Evolutionary conservation across 2,329 filamentous ascomycete genomes (phyloP), one percentile per base, ranked within the genome.

Genomic region (Aspergillus pseudoterreus): DNA sequence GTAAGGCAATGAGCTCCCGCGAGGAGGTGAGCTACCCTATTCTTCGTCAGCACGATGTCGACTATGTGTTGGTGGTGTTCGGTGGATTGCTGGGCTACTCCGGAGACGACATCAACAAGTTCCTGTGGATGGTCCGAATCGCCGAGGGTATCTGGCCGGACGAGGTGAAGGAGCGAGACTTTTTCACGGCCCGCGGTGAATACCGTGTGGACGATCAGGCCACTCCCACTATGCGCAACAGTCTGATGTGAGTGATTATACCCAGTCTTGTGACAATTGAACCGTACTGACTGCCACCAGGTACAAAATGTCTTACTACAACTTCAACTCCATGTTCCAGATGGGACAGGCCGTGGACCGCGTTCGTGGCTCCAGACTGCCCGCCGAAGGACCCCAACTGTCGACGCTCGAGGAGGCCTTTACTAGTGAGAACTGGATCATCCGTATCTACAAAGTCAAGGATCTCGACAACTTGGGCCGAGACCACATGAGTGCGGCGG

Each of bases 231-330:
- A 99, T 99, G 94, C 94, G 90, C 80, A 96, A 99, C 83, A 96
- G 92, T 75, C 82, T 99, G 81, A 96, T 97, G 92, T 95, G 82
- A 82, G 89, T 77, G 47, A 14, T 36, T 19, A 2, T 6, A 4
- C 12, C 27, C 33, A 33, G 1, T 55, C 64, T 70, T 53, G 66
- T 53, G 12, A 41, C 49, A 49, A 39, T 39, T 21, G 47, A 58
- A 59, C 5, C 35, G 14, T 42, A 21, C 39, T 42, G 17, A 42
- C 19, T 9, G 8, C 6, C n/a, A 42, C 19, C 39, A 96, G 92
- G 90, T 99, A 99, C 84, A 99, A 99, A 82, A 96, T 99, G 92
- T 96, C 91, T 19, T 99, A 99, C 82, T 89, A 99, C 83, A 97
- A 97, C 81, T 99, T 89, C 80, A 83, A 92, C 73, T 77, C 82